Evolutionary conservation across 139 green algal species (phyloP), one percentile per base, ranked within the genome.

Genomic region (Eudorina sp.): DNA sequence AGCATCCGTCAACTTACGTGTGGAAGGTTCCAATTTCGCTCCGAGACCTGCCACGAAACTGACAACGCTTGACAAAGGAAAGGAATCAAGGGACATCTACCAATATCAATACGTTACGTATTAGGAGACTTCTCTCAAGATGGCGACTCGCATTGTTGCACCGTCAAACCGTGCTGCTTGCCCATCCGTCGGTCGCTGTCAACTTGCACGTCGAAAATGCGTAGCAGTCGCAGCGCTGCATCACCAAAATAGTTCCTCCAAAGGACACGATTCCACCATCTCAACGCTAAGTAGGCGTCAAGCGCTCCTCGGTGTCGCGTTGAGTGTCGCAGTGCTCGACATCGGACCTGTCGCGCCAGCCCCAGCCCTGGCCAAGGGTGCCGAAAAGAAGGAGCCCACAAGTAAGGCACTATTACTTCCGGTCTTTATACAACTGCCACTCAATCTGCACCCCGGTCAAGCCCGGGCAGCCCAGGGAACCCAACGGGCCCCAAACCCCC

Each of bases 351-450:
- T 81, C 27, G 43, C 73, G 46, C 43, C 73, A 27, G 29, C 29
- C 18, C 73, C 45, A 25, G 73, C 9, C 45, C 45, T 81, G n/a
- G 73, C 73, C 8, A 81, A 81, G 43, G 46, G 45, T 14, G 5
- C 45, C 27, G 45, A 81, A 64, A 21, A 81, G 8, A 62, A 81
- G 73, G 8, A 79, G 70, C n/a, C 70, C 31, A 55, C 62, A 72
- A 72, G 62, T 72, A n/a, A n/a, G n/a, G n/a, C n/a, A n/a, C n/a
- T n/a, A n/a, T n/a, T n/a, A n/a, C n/a, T n/a, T n/a, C n/a, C n/a
- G n/a, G n/a, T n/a, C n/a, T n/a, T n/a, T n/a, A n/a, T n/a, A n/a
- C n/a, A n/a, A n/a, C n/a, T n/a, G n/a, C n/a, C n/a, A n/a, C n/a
- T n/a, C n/a, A n/a, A n/a, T n/a, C n/a, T n/a, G n/a, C n/a, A n/a